These are phyloP conservation scores for Aspergillus uvarum DNA, from an alignment of 2,329 filamentous ascomycete species.

Conservation along the genomic window DNA sequence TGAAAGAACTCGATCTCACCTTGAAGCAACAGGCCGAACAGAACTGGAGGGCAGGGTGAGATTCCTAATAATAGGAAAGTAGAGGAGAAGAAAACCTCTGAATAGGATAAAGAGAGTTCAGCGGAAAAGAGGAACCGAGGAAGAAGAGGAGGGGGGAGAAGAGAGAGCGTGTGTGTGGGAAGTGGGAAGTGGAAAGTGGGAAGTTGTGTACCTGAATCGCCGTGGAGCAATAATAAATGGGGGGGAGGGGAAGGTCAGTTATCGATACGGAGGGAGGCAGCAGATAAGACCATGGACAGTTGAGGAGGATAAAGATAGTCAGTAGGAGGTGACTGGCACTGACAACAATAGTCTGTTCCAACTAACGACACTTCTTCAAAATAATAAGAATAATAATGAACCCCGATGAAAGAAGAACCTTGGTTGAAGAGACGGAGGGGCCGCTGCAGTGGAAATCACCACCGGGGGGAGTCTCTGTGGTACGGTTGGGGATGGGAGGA, in stretches of 20 bases:
- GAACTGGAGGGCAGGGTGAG: conserved; percentile 14
- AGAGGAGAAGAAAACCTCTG: no score
- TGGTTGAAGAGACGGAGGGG: conserved; percentile 8
- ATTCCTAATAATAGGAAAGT: background rate
- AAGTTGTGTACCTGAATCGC: background rate
- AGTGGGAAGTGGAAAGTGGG: background rate
- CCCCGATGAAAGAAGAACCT: conserved; percentile 6
- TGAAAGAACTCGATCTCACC: background rate
- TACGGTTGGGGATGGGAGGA: no score
- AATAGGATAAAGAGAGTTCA: background rate
- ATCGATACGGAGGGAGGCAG: background rate
- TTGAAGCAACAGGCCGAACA: conserved; percentile 10
- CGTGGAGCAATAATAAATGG: background rate
- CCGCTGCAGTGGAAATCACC: background rate
- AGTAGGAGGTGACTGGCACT: no score
- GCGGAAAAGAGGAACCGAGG: background rate
- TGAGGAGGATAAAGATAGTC: no score
- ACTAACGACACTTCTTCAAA: background rate
- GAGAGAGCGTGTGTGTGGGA: background rate
- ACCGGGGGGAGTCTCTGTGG: background rate
- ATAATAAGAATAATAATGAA: background rate
- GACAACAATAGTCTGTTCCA: no score
- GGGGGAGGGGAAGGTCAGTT: background rate
- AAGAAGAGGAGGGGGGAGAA: background rate
- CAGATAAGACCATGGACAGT: background rate